Evolutionary conservation across 352 stramenopile species (phyloP), one percentile per base, ranked within the genome.

Genomic region (Globisporangium irregulare): DNA sequence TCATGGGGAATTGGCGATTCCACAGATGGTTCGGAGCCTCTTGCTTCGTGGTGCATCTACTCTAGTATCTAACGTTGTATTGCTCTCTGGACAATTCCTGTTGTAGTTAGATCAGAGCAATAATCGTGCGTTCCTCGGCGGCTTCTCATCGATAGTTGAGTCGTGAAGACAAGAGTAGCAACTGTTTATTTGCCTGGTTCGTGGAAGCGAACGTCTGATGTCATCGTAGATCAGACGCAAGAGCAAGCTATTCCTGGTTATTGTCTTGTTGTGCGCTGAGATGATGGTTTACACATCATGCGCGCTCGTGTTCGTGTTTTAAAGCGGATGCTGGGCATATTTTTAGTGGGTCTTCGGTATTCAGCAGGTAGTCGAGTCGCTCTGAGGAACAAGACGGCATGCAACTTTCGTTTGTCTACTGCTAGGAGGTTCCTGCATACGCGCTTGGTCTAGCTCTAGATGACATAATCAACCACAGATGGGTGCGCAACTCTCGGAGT

Each of bases 401-500:
- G 14, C 4, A n/a, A 18, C 41, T 50, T 50, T n/a, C 38, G 38
- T 46, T 18, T 46, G 38, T 5, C 12, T 46, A 12, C 38, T 46
- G 38, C 38, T 46, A 12, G 5, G 38, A 50, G 41, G 14, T n/a
- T 15, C 41, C 3, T 50, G 41, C 15, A n/a, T 50, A n/a, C 38
- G 38, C 38, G 38, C 38, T 50, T 50, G 41, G 14, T n/a, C 41
- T 9, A 18, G n/a, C 14, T 50, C 15, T 7, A 4, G 41, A 9
- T 12, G 12, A 46, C 38, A 24, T 2, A 29, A 57, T 25, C 51
- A 22, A 48, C 18, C 18, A 20, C 55, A 46, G 1, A 75, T 75
- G 70, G 70, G 70, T 12, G 57, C 55, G 1, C 27, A 46, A n/a
- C 34, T 64, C 22, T 74, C 69, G 24, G 38, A 57, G 25, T n/a